Base-by-base conservation (phyloP, 768 basidiomycete genomes). In the Leccinum obscurum region DNA sequence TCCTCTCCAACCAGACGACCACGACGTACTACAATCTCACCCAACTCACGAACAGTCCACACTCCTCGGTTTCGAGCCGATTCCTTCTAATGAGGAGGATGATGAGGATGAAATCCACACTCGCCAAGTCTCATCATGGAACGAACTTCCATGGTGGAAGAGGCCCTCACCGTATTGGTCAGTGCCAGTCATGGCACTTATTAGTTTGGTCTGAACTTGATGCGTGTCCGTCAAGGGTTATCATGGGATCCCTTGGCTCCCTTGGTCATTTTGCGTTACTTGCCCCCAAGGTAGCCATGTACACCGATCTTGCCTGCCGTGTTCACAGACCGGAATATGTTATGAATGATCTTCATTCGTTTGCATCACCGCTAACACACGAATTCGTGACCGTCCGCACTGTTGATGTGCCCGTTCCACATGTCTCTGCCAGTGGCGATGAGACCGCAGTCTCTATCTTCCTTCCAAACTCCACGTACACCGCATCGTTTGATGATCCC, bases 161-260 rank as follows among this genome's bases (percentile, higher is more conserved):
- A 77, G 81, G 48, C 89, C 90, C 4, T 90, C 90, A 0, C 80
- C 89, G 1, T 81, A 78, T 76, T 92, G 90, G 92, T 90, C 63
- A 65, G 84, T 75, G 11, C 37, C 2, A 57, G 15, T 52, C 55
- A n/a, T 34, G 6, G n/a, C 11, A 9, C 17, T 34, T 22, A 9
- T 48, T 3, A 9, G 28, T 15, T 13, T 54, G 17, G 34, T 30
- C 32, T 15, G 41, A 6, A 9, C 32, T 22, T 39, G 37, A 55
- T 20, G 39, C 44, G 20, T 55, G 28, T 24, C 30, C 13, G 26
- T 41, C 52, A 66, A 93, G 92, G 90, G 69, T 90, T 48, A 62
- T 92, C 14, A 68, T 74, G 13, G 68, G 79, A 24, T 85, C 87
- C 13, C 70, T 92, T 54, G 74, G 80, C 11, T 77, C 86, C 3